Base-by-base conservation (phyloP, 2,329 filamentous ascomycete genomes). In the Calonectria hawksworthii region DNA sequence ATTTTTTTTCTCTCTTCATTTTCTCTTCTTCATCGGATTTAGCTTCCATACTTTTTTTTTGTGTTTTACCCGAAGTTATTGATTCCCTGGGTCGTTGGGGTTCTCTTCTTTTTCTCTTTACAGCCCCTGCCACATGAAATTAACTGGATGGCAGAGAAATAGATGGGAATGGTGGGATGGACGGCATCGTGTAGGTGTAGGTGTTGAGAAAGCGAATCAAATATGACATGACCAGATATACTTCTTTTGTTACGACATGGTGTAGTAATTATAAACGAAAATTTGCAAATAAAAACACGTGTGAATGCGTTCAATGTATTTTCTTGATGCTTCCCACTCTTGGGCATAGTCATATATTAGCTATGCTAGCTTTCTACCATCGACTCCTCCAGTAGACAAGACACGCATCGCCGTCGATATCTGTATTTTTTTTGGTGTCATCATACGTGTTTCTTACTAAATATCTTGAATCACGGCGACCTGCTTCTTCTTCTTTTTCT, bases 401-500 rank as follows among this genome's bases (percentile, higher is more conserved):
- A 28, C 4, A 18, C 28, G 18, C 36, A 36, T 14, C 13, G 34
- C 28, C 11, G 34, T 41, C 11, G 7, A n/a, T 26, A 1, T 36
- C 2, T 41, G 28, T 23, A 23, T 36, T 30, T 30, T 21, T 28
- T 41, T n/a, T n/a, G n/a, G 10, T 7, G 10, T 56, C 34, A n/a
- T 38, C 34, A 30, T 23, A 18, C 21, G 36, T 5, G 16, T 26
- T 34, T 56, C 36, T n/a, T 32, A 4, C 34, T 56, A 28, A n/a
- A 54, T 68, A 26, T 81, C 82, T 71, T 81, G 81, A 50, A 83
- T 84, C 38, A 83, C 80, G 2, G 76, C 83, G 26, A 79, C 77
- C 7, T 77, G 80, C 84, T 84, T 87, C 79, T 86, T 89, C 82
- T 89, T 90, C 82, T 89, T 63, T 63, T 63, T 88, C 80, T 86